Evolutionary conservation across 2,329 filamentous ascomycete genomes (phyloP).

Genomic region (Xylaria sp.): DNA sequence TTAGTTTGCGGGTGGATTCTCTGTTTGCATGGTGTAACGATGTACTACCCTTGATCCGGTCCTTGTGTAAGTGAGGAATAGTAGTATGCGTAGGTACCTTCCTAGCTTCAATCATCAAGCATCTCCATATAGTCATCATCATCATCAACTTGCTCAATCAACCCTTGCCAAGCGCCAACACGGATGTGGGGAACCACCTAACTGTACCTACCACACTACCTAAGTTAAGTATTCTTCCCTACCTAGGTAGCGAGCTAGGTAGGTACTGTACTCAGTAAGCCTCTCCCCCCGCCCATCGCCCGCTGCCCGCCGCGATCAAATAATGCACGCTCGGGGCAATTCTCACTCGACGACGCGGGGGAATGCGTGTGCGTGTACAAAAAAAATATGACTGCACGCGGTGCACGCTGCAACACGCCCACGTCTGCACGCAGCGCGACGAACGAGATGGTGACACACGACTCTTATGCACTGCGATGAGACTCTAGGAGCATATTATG

Average conservation of each 20-base stretch:
- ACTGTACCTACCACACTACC: no score
- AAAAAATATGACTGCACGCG: slow-evolving; percentile 41
- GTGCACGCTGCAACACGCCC: slow-evolving; percentile 39
- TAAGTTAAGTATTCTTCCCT: no score
- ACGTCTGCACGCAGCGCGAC: slow-evolving; percentile 41
- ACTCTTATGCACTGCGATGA: slow-evolving; percentile 35
- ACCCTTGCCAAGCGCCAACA: slow-evolving; percentile 44
- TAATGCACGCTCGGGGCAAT: slow-evolving; percentile 1
- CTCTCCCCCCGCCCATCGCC: background rate
- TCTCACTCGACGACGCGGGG: slow-evolving; percentile 38
- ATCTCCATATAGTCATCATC: background rate
- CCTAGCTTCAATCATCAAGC: no score
- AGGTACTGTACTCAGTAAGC: no score
- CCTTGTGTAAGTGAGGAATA: no score
- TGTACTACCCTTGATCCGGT: slow-evolving; percentile 27
- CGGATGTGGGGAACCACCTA: slow-evolving; percentile 33
- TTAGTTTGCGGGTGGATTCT: slow-evolving; percentile 22
- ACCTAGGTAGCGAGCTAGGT: no score
- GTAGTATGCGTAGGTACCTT: no score
- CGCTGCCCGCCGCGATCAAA: slow-evolving; percentile 12
- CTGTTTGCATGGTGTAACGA: slow-evolving; percentile 25
- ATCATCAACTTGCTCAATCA: background rate
- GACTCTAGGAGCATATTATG: slow-evolving; percentile 28
- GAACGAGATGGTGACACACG: slow-evolving; percentile 45
- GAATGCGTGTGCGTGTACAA: slow-evolving; percentile 24